These are phyloP conservation scores for Colletotrichum simmondsii DNA, from an alignment of 2,329 filamentous ascomycete species.

Conservation along the genomic window DNA sequence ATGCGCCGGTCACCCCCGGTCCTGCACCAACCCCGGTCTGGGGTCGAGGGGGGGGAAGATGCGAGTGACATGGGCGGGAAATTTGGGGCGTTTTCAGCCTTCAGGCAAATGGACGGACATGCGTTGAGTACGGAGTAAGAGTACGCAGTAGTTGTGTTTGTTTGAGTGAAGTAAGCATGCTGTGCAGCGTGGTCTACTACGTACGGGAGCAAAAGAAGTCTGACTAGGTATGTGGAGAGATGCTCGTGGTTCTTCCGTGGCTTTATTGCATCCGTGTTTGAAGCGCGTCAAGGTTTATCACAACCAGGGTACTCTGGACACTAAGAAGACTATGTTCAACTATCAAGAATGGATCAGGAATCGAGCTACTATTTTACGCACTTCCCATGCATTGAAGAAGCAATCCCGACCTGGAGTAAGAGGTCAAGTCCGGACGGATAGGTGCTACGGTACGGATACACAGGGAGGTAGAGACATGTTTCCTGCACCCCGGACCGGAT, in stretches of 20 bases:
- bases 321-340: not conserved
- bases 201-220: not conserved
- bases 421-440: not conserved
- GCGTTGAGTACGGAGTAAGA: not conserved
- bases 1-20: conserved; percentile 26
- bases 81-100: conserved; percentile 28
- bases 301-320: not conserved
- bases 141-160: not conserved
- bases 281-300: not conserved
- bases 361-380: not conserved
- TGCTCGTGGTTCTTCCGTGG: not conserved
- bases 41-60: conserved; percentile 22
- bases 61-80: conserved; percentile 31
- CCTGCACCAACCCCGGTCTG: conserved; percentile 29
- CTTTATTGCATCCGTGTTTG: not conserved
- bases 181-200: not conserved
- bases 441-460: not conserved
- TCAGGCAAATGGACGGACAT: conserved; percentile 15
- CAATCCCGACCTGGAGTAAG: not conserved
- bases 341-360: not conserved
- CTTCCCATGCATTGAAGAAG: not conserved
- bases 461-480: conserved; percentile 20
- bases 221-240: not conserved
- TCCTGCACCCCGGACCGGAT: conserved; percentile 21
- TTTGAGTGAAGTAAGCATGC: not conserved